These are phyloP conservation scores for Hypoxylon rickii DNA, from an alignment of 495 filamentous ascomycete genomes.

Conservation along the genomic window DNA sequence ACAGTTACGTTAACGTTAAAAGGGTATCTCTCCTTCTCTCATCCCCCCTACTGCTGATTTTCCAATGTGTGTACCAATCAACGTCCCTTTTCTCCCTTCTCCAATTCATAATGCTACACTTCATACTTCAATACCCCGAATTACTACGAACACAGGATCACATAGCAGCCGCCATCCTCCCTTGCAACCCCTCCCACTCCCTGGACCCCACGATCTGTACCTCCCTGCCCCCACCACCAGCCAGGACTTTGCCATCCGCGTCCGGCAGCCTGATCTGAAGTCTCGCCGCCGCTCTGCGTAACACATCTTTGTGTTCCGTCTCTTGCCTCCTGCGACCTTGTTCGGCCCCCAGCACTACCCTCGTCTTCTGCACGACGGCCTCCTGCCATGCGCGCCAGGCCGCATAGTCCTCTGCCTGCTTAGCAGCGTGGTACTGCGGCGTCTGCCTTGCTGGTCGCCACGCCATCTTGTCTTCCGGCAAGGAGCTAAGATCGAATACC, in stretches of 20 bases:
- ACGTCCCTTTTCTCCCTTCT: not conserved
- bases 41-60: no score
- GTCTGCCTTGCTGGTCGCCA: constrained; percentile 53
- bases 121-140: no score
- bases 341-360: constrained; percentile 38
- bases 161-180: constrained; percentile 28
- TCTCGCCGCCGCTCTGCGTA: constrained; percentile 49
- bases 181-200: constrained; percentile 51
- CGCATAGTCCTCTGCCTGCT: constrained; percentile 47
- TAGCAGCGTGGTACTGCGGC: constrained; percentile 49
- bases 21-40: constrained; percentile 13
- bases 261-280: constrained; percentile 53
- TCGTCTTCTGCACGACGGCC: constrained; percentile 43
- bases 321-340: constrained; percentile 22
- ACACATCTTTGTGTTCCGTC: constrained; percentile 33
- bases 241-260: constrained; percentile 39
- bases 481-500: constrained; percentile 58
- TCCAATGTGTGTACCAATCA: no score
- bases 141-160: constrained; percentile 8
- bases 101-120: no score
- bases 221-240: constrained; percentile 30
- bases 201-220: constrained; percentile 49
- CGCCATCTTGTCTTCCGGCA: constrained; percentile 55
- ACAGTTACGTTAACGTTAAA: not conserved
- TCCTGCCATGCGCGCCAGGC: constrained; percentile 49